Evolutionary conservation across 2,329 filamentous ascomycete genomes (phyloP).

Genomic region (Atkinsonella hypoxylon): DNA sequence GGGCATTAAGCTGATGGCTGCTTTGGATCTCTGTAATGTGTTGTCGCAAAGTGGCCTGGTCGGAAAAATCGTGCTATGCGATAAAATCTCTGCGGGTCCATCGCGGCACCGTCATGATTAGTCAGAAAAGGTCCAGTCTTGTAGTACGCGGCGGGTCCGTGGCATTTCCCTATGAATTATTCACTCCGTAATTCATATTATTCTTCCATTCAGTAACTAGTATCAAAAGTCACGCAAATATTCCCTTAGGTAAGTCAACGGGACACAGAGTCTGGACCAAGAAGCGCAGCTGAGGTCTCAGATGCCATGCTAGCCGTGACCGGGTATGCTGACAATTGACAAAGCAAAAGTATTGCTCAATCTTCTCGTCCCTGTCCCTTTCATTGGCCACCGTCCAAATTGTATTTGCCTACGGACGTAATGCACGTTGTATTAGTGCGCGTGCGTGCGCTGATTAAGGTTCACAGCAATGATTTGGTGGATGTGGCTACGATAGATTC

Average conservation of each 20-base stretch:
- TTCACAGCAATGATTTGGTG: background rate
- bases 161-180: no score
- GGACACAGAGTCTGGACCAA: no score
- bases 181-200: no score
- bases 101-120: background rate
- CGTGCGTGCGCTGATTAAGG: no score
- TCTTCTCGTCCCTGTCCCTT: background rate
- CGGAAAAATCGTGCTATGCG: background rate
- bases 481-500: background rate
- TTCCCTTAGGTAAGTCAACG: no score
- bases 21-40: background rate
- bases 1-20: background rate
- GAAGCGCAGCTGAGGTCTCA: constrained; percentile 16
- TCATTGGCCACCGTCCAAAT: no score
- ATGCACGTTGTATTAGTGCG: no score
- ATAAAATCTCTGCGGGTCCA: background rate
- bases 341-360: constrained; percentile 13
- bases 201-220: no score
- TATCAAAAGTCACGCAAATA: no score
- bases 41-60: background rate
- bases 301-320: constrained; percentile 16
- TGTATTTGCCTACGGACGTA: no score
- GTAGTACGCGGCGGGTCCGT: no score
- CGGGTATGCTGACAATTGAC: constrained; percentile 18
- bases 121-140: constrained; percentile 4